Percentiles rank a stretch among this genome's conserved stretches.
Evolutionary conservation across 805 yeast genomes (phyloP).

Genomic region (Yamadazyma paraphyllophila): DNA sequence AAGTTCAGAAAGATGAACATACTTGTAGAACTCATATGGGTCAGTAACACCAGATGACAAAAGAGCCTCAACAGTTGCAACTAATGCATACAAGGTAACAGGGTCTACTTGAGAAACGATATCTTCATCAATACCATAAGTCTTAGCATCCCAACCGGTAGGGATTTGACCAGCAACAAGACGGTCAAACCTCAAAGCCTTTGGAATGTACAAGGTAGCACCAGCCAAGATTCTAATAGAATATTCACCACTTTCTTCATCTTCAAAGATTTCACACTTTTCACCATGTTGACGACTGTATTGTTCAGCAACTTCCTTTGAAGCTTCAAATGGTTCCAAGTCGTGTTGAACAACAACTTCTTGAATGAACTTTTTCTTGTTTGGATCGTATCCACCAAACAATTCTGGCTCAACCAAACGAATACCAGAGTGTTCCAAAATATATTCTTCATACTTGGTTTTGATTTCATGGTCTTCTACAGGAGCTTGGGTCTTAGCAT

Average conservation of each 20-base stretch:
- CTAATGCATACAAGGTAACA: slow-evolving; percentile 87
- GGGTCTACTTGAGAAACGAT: slow-evolving; percentile 94
- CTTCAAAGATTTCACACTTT: slow-evolving; percentile 85
- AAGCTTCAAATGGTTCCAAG: slow-evolving; percentile 91
- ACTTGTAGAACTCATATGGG: slow-evolving; percentile 97
- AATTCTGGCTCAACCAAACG: slow-evolving; percentile 95
- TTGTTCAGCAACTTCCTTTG: slow-evolving; percentile 92
- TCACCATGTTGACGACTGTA: slow-evolving; percentile 94
- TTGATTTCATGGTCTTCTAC: slow-evolving; percentile 94
- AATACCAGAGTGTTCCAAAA: slow-evolving; percentile 92
- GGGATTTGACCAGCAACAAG: slow-evolving; percentile 93
- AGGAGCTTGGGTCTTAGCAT: slow-evolving; percentile 86
- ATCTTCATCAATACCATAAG: slow-evolving; percentile 94
- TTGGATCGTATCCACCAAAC: slow-evolving; percentile 91
- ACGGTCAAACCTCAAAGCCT: slow-evolving; percentile 74
- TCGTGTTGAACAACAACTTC: slow-evolving; percentile 97
- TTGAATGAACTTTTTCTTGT: slow-evolving; percentile 88
- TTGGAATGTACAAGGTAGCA: slow-evolving; percentile 86
- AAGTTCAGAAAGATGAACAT: slow-evolving; percentile 96
- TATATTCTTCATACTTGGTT: slow-evolving; percentile 83
- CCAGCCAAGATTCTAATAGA: slow-evolving; percentile 90
- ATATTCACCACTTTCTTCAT: slow-evolving; percentile 87
- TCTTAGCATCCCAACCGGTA: slow-evolving; percentile 95
- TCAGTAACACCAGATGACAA: slow-evolving; percentile 94
- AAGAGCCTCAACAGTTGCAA: slow-evolving; percentile 92